Evolutionary conservation across 2,329 filamentous ascomycete species (phyloP), one percentile per base, ranked within the genome.

Genomic region (Colletotrichum sp.): DNA sequence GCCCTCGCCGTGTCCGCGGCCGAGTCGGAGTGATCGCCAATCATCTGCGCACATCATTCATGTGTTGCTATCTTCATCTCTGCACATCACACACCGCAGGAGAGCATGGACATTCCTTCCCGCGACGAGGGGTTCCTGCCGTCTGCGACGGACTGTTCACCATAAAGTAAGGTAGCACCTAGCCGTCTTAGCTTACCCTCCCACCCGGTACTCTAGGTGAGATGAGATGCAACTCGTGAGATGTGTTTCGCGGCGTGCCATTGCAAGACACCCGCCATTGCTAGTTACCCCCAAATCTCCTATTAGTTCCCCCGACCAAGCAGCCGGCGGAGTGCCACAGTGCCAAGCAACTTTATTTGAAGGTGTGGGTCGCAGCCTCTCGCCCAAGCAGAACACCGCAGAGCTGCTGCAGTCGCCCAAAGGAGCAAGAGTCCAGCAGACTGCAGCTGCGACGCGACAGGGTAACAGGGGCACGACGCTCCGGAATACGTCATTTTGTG

Each of bases 341-440:
- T 76, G 73, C 73, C 73, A 76, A 76, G 73, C 22, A 76, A 76
- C 73, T 76, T 76, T 76, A 76, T 66, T 76, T 73, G 36, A 34
- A 19, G 22, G 34, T 52, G 73, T 76, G 73, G 73, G 70, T 64
- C 63, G 16, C 27, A 34, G 29, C 57, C 57, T 36, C 32, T 68
- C 39, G 34, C 55, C 57, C 73, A 76, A 67, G 59, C 69, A 65
- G 61, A 71, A 39, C 30, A 65, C 59, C 27, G 66, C 71, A 74
- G 39, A 55, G 69, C 39, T 19, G 39, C 57, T 55, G 27, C 29
- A 34, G 36, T 44, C 69, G 27, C 69, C 44, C 39, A 36, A 72
- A 68, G 64, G 19, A 73, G 73, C 63, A 64, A 61, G 32, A 25
- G 25, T 36, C 12, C 57, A 59, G 64, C 64, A 68, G 55, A 70